These are phyloP conservation scores for Vigna reflexopilosa DNA, from an alignment of 306 rosid species.

Conservation along the genomic window DNA sequence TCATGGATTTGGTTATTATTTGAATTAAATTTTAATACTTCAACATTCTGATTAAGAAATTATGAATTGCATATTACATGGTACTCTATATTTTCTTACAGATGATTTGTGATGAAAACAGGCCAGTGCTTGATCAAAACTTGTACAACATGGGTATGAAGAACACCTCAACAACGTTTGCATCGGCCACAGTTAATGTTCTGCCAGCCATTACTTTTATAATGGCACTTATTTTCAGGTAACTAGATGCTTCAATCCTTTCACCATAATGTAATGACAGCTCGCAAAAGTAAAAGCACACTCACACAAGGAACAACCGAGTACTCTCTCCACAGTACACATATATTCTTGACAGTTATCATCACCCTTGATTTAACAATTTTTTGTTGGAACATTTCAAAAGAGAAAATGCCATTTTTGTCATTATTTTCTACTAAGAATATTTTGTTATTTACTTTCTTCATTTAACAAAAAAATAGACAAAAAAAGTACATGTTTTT, in stretches of 20 bases:
- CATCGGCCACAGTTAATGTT: conserved; percentile 75
- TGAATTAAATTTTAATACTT: conserved; percentile 4
- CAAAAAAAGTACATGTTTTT: not conserved
- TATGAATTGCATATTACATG: not conserved
- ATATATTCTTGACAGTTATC: not conserved
- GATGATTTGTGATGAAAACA: conserved; percentile 41
- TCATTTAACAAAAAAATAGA: no score
- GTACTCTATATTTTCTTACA: not conserved
- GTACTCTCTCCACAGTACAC: not conserved
- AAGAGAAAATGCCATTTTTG: not conserved
- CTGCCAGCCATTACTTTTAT: conserved; percentile 94
- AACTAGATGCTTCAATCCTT: conserved; percentile 37
- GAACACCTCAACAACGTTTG: conserved; percentile 89
- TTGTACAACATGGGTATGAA: conserved; percentile 90
- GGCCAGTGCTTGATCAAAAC: conserved; percentile 99
- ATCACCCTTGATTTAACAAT: not conserved
- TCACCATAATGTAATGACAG: not conserved
- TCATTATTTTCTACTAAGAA: not conserved
- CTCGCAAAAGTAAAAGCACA: not conserved
- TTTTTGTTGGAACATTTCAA: not conserved
- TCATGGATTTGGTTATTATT: conserved; percentile 29
- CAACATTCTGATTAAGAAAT: not conserved
- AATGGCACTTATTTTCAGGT: conserved; percentile 93
- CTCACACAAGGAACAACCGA: not conserved
- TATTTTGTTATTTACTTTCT: no score